Evolutionary conservation across 345 rosid genomes (phyloP).

Genomic region (Aethionema arabicum): DNA sequence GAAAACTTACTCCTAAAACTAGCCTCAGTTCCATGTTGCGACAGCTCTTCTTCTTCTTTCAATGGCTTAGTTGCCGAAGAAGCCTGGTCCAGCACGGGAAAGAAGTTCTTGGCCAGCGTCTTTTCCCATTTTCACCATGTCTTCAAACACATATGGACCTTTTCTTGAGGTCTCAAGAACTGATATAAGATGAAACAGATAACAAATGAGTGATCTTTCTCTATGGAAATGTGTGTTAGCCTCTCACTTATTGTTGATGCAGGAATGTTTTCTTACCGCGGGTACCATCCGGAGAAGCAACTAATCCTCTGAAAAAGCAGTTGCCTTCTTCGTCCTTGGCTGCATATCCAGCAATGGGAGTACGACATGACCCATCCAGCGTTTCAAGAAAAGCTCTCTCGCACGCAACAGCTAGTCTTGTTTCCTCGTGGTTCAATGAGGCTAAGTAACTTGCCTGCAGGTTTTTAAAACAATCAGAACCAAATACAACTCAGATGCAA

Average conservation of each 20-base stretch:
- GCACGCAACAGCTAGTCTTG: conserved; percentile 84
- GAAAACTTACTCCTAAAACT: conserved; percentile 33
- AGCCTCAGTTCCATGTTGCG: conserved; percentile 19
- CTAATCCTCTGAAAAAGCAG: conserved; percentile 84
- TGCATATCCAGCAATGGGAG: conserved; percentile 98
- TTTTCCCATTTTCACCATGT: conserved; percentile 82
- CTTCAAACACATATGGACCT: conserved; percentile 62
- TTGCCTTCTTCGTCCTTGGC: conserved; percentile 66
- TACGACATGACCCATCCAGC: conserved; percentile 95
- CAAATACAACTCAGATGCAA: conserved; percentile 1
- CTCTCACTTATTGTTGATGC: background rate
- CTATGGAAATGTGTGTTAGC: background rate
- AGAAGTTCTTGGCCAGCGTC: conserved; percentile 96
- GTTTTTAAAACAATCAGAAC: background rate
- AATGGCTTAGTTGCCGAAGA: conserved; percentile 56
- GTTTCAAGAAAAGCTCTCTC: conserved; percentile 87
- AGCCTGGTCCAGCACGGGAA: conserved; percentile 76
- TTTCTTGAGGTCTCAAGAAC: conserved; percentile 92
- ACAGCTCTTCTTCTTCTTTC: conserved; percentile 25
- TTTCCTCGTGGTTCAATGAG: conserved; percentile 88
- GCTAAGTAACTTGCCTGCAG: conserved; percentile 72
- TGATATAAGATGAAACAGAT: conserved; percentile 39
- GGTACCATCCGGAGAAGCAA: conserved; percentile 94
- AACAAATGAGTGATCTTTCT: conserved; percentile 20
- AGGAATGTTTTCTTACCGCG: conserved; percentile 49